phyloP scores from a whole-genome alignment of 768 basidiomycete species.

The Russula dissimulans region DNA sequence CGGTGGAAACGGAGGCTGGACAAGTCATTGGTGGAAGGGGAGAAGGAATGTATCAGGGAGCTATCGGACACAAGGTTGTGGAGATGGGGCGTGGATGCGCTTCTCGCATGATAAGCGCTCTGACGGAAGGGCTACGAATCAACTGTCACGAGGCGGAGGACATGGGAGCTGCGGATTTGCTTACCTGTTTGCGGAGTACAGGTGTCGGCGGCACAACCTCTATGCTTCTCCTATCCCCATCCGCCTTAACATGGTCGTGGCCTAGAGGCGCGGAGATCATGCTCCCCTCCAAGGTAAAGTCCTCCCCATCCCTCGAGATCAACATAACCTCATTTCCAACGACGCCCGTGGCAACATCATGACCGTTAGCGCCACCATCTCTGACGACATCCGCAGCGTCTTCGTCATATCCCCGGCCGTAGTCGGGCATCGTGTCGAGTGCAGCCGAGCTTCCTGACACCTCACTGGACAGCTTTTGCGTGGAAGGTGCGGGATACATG shows the following conservation, averaged over 20 bases:
- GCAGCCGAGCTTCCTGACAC: not conserved
- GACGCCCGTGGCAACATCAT: not conserved
- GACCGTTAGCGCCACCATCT: not conserved
- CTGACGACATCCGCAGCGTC: not conserved
- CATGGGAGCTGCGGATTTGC: not conserved
- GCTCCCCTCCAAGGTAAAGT: not conserved
- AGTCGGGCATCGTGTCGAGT: not conserved
- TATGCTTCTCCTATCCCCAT: slow-evolving; percentile 1
- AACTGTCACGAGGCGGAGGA: not conserved
- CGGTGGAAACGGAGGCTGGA: not conserved
- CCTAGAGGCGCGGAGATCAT: not conserved
- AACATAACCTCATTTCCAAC: not conserved
- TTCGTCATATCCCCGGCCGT: not conserved
- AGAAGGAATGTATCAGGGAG: not conserved
- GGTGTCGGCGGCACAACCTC: slow-evolving; percentile 16
- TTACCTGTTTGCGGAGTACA: not conserved
- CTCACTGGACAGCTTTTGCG: not conserved
- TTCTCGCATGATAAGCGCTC: not conserved
- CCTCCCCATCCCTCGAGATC: slow-evolving; percentile 10
- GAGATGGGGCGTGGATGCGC: slow-evolving; percentile 8
- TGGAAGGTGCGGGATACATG: not conserved
- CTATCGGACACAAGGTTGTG: not conserved
- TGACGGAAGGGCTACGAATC: not conserved
- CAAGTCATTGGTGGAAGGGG: not conserved
- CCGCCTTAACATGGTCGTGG: not conserved